Percentiles rank a stretch among this genome's conserved stretches.
Evolutionary conservation across 2,329 filamentous ascomycete genomes (phyloP).

Genomic region (Cryoendolithus antarcticus): DNA sequence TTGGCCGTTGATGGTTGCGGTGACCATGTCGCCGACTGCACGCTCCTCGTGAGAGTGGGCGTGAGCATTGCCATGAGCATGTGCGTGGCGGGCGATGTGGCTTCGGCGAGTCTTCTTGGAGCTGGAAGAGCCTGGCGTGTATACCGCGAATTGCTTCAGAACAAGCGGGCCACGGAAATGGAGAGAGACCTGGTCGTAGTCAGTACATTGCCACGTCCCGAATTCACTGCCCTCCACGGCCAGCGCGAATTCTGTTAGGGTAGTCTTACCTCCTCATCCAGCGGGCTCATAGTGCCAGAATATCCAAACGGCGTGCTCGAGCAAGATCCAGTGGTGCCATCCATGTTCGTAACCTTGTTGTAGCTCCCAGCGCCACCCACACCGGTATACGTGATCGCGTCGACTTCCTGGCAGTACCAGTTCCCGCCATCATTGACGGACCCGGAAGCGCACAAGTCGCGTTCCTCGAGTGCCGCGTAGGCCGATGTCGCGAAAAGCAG

Average conservation of each 20-base stretch:
- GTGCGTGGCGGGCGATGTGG: slow-evolving; percentile 14
- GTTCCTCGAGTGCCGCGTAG: slow-evolving; percentile 6
- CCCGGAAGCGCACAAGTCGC: slow-evolving; percentile 16
- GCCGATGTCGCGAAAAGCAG: slow-evolving; percentile 19
- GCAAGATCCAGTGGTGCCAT: slow-evolving; percentile 43
- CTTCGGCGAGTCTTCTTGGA: slow-evolving; percentile 15
- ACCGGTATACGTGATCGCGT: slow-evolving; percentile 51
- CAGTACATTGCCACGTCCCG: no score
- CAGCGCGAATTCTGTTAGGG: no score
- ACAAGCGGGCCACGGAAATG: slow-evolving; percentile 60
- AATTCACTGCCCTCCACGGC: no score
- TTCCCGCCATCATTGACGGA: slow-evolving; percentile 37
- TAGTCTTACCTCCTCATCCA: slow-evolving; percentile 54
- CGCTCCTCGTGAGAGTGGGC: slow-evolving; percentile 39
- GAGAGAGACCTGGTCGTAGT: slow-evolving; percentile 48
- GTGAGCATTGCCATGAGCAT: slow-evolving; percentile 34
- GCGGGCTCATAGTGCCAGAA: slow-evolving; percentile 50
- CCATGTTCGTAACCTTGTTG: slow-evolving; percentile 52
- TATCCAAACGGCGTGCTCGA: slow-evolving; percentile 40
- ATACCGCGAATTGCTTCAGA: slow-evolving; percentile 57
- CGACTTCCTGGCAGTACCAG: slow-evolving; percentile 53
- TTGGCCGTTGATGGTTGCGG: slow-evolving; percentile 47
- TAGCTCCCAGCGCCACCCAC: slow-evolving; percentile 43
- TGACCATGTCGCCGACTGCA: slow-evolving; percentile 37
- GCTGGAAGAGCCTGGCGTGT: slow-evolving; percentile 36